Evolutionary conservation across 2,329 filamentous ascomycete species (phyloP).

Genomic region (Proliferodiscus dingleyae): DNA sequence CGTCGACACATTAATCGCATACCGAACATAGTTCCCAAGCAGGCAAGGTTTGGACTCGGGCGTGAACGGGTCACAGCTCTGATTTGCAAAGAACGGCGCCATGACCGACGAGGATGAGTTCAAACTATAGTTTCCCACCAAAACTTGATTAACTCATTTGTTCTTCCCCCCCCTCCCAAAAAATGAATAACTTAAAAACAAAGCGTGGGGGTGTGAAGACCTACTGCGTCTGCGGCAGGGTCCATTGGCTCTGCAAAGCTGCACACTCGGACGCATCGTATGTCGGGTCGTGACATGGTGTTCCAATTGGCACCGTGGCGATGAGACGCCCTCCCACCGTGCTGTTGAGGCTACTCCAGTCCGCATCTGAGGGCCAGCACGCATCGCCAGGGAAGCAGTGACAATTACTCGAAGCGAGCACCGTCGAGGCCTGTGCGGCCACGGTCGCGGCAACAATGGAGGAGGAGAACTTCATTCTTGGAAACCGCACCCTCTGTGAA

Average conservation of each 20-base stretch:
- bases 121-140: conserved; percentile 22
- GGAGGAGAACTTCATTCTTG: too few species aligned
- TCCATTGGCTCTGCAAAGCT: conserved; percentile 29
- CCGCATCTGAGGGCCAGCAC: conserved; percentile 41
- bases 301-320: conserved; percentile 27
- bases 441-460: too few species aligned
- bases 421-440: too few species aligned
- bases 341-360: conserved; percentile 43
- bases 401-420: too few species aligned
- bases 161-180: too few species aligned
- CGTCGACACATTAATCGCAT: conserved; percentile 26
- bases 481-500: too few species aligned
- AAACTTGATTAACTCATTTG: neutral
- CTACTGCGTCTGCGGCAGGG: conserved; percentile 34
- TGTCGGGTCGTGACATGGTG: conserved; percentile 21
- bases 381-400: conserved; percentile 9
- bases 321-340: conserved; percentile 38
- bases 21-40: conserved; percentile 35
- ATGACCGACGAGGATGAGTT: conserved; percentile 38
- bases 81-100: conserved; percentile 36
- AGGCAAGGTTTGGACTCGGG: conserved; percentile 35
- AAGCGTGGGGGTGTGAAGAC: conserved; percentile 1
- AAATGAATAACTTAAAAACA: neutral
- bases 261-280: conserved; percentile 22
- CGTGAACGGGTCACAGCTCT: conserved; percentile 31